Conservation (phyloP, 2,329 filamentous ascomycete species). For the Fusarium nodosum region DNA sequence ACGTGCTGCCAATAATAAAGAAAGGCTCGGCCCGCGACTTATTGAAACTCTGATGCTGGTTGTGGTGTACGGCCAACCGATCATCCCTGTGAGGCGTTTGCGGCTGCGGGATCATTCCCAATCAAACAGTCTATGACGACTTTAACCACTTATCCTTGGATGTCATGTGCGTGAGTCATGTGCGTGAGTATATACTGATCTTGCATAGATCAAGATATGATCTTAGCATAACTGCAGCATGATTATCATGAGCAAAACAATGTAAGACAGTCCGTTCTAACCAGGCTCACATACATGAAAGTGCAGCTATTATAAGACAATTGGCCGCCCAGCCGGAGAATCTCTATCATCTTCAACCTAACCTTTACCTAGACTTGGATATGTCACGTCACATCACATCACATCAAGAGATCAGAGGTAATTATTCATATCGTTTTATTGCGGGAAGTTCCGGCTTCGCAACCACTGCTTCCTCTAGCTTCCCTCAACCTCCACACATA, state of each 20-base stretch:
- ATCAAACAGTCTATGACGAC: no score
- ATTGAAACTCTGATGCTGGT: slow-evolving; percentile 35
- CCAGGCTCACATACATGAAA: background rate
- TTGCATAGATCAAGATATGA: background rate
- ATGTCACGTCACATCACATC: background rate
- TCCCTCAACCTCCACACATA: slow-evolving; percentile 27
- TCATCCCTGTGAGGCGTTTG: background rate
- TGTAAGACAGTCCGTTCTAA: background rate
- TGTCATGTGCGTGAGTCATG: no score
- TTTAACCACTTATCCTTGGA: background rate
- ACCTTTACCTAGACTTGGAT: background rate
- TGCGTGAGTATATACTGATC: background rate
- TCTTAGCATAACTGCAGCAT: background rate
- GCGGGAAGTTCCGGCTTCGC: slow-evolving; percentile 40
- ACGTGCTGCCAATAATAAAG: slow-evolving; percentile 23
- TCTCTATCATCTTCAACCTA: background rate
- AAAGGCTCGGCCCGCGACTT: slow-evolving; percentile 44
- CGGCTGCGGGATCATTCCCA: background rate
- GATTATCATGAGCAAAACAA: background rate
- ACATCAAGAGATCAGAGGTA: slow-evolving; percentile 1
- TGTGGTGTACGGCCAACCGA: slow-evolving; percentile 3
- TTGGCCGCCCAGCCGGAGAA: background rate
- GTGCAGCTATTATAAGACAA: background rate
- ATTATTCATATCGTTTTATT: slow-evolving; percentile 44
- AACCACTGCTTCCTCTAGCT: slow-evolving; percentile 38